Evolutionary conservation across 148 eudicot species (phyloP), one percentile per base, ranked within the genome.

Genomic region (Diospyros kaki): DNA sequence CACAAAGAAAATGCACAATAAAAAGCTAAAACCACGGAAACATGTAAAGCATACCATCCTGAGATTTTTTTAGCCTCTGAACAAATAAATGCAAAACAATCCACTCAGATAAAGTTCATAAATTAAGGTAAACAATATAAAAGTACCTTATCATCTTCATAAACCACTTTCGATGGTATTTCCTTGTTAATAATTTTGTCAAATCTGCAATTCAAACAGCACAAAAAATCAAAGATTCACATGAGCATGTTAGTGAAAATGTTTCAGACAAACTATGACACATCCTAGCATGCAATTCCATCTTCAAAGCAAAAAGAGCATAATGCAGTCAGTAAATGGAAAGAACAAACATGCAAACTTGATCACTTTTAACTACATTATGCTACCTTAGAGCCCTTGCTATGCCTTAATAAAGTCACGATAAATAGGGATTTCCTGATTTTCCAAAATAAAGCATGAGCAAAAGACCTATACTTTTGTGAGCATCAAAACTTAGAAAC

Each of bases 151-250:
- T 93, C 98, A 74, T 93, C 94, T 83, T 93, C 98, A 44, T 80
- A 93, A 69, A 93, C 98, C 45, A 93, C 78, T 73, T 79, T 87
- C n/a, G 94, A 85, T 55, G 98, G 97, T 72, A 93, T 93, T 83
- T 93, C 94, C 88, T 89, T 93, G 83, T 86, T 91, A 81, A 93
- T 89, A 66, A 93, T 93, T 84, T 93, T 93, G 82, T 93, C 98
- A 84, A 93, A 93, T 85, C 98, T 93, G 87, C 81, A 86, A 4
- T 80, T 79, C 15, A n/a, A 68, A 68, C 38, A 41, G 28, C 52
- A 39, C 11, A 28, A 59, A 72, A 28, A 66, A 69, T 64, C 59
- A 41, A 48, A 59, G 62, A 58, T 7, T 3, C 39, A 51, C 1
- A 54, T 61, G 15, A 14, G 17, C 42, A 40, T 58, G 55, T 46